Conservation (phyloP, 768 basidiomycete genomes). For the Rhizopogon vulgaris region DNA sequence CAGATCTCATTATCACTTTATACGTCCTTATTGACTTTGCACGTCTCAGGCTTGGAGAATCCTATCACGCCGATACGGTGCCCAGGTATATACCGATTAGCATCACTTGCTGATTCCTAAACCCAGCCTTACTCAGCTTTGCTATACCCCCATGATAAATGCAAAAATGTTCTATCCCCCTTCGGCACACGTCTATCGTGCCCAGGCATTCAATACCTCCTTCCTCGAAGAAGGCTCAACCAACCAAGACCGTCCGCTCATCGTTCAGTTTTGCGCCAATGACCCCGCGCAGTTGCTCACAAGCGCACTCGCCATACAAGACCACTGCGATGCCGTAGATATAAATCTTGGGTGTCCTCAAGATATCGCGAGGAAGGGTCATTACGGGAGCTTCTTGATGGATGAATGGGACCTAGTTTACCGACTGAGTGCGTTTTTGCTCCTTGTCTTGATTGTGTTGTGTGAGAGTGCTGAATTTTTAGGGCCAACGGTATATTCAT, state of each 20-base stretch:
- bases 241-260: constrained; percentile 71
- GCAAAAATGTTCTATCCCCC: constrained; percentile 71
- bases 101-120: constrained; percentile 11
- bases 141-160: constrained; percentile 99
- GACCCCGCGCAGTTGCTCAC: constrained; percentile 71
- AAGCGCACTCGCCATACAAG: constrained; percentile 72
- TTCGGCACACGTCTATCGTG: constrained; percentile 48
- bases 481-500: neutral
- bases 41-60: constrained; percentile 76
- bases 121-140: constrained; percentile 40
- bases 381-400: constrained; percentile 87
- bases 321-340: constrained; percentile 88
- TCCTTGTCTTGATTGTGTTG: neutral
- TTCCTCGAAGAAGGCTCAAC: constrained; percentile 78
- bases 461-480: neutral
- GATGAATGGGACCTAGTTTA: constrained; percentile 93
- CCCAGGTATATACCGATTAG: constrained; percentile 42
- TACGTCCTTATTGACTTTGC: neutral
- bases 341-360: constrained; percentile 94
- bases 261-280: constrained; percentile 94
- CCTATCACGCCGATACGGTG: constrained; percentile 76
- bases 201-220: constrained; percentile 61
- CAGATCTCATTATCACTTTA: constrained; percentile 6
- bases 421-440: constrained; percentile 52
- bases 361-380: constrained; percentile 83